phyloP scores from a whole-genome alignment of 78 protist genomes.

The Bodo saltans region DNA sequence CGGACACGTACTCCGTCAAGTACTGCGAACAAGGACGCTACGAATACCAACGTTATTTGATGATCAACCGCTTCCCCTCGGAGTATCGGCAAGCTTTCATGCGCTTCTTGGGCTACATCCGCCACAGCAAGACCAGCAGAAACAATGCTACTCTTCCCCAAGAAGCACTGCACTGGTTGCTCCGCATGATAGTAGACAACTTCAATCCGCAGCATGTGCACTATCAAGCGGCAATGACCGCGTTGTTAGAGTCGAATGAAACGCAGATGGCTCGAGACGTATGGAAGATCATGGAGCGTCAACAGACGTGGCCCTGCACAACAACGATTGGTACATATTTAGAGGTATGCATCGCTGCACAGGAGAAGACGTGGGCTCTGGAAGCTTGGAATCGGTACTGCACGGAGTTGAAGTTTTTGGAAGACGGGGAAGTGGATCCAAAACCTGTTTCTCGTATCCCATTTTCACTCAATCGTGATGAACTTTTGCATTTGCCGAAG shows the following conservation, averaged over 20 bases:
- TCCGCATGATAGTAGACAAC: neutral
- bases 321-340: neutral
- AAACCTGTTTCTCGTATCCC: neutral
- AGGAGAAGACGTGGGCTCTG: neutral
- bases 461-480: neutral
- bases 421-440: constrained; percentile 17
- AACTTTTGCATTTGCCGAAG: neutral
- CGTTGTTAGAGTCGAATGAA: neutral
- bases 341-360: neutral
- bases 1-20: neutral
- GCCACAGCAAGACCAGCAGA: too few relatives aligned
- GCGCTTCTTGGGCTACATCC: neutral
- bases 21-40: neutral
- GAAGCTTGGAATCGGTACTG: constrained; percentile 22
- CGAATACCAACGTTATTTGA: neutral
- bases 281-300: constrained; percentile 10
- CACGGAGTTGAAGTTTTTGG: constrained; percentile 11
- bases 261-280: neutral
- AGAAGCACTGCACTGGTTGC: neutral
- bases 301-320: neutral
- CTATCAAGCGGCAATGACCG: neutral
- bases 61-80: neutral
- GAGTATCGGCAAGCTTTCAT: neutral
- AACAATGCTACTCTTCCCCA: neutral
- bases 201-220: neutral